Base-by-base conservation (phyloP, 441 rosid species). In the Mallotus japonicus region DNA sequence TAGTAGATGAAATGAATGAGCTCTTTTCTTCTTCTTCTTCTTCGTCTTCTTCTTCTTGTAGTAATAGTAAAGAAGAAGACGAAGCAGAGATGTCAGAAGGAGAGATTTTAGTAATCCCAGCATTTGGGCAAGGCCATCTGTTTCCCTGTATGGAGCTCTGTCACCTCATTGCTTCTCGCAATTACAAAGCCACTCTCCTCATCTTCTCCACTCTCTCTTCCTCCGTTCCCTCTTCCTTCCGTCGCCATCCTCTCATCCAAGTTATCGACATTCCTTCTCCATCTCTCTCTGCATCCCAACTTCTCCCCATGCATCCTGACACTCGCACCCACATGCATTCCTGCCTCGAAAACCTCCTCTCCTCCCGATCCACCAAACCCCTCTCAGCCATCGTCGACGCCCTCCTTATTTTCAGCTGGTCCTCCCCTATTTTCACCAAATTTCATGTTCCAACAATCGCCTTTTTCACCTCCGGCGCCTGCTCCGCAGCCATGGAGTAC, bases 111-210 rank as follows among this genome's bases (percentile, higher is more conserved):
- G n/a, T 61, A 16, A 4, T 61, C 40, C 80, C 83, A 47, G 73
- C 70, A 51, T 72, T 70, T 34, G 86, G 82, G 53, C 79, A 81
- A 49, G 84, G 84, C 66, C 83, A 78, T 16, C 78, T 83, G 54
- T 60, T 76, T 61, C 84, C 84, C 17, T 75, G 74, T 59, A 69
- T 84, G 67, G 83, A 84, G 74, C 81, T 84, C 16, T 79, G 85
- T 77, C 79, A 73, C 37, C 76, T 69, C 66, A 46, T 84, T n/a
- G 72, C 80, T 65, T 59, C 69, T 4, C 77, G 49, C 1, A 37
- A 67, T 44, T 75, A 20, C 82, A 62, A 47, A 64, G 13, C 78
- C 34, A 70, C 77, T 70, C 72, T 84, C 13, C 17, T 84, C 60
- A 44, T 79, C 65, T 65, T 44, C 68, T 73, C 81, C 59, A 40